Evolutionary conservation across 345 rosid species (phyloP), one percentile per base, ranked within the genome.

Genomic region (Populus euphratica): DNA sequence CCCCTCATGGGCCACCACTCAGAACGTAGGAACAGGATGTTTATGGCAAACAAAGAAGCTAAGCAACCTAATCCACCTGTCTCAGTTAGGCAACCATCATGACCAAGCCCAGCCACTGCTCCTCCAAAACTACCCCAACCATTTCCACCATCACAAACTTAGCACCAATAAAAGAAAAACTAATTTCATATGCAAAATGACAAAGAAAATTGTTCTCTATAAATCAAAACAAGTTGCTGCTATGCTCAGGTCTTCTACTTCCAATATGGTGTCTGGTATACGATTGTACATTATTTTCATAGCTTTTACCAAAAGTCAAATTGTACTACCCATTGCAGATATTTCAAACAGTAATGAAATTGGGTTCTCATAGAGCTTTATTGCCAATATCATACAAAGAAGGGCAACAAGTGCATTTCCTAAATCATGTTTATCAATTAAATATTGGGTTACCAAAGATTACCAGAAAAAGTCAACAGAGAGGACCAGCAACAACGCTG

Each of bases 401-500:
- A 43, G 68, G 21, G 29, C 29, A 8, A 11, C 14, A 59, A 3
- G 63, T 23, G 64, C 64, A 59, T 59, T 9, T 72, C 56, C 59
- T 23, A 73, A 64, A 41, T 79, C 44, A 74, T 14, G 35, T 2
- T 25, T 38, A 29, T 21, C n/a, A 31, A 41, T 18, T 75, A 72
- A 78, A 73, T 44, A 78, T 68, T 36, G 81, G 70, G 76, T 35
- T 63, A n/a, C 39, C 52, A 71, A 68, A 80, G 77, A 56, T 62
- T 96, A 96, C 99, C 99, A 93, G 70, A 91, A 81, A 79, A 90
- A 38, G 84, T 93, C 94, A 74, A 89, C 88, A 75, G 87, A 82
- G 71, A 96, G 91, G 82, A 90, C 98, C 85, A 89, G 80, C 78
- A 90, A 82, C 63, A 96, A 83, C 70, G 84, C 97, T 70, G 97